Base-by-base conservation (phyloP, 2,329 filamentous ascomycete species). In the Aspergillus caelatus region DNA sequence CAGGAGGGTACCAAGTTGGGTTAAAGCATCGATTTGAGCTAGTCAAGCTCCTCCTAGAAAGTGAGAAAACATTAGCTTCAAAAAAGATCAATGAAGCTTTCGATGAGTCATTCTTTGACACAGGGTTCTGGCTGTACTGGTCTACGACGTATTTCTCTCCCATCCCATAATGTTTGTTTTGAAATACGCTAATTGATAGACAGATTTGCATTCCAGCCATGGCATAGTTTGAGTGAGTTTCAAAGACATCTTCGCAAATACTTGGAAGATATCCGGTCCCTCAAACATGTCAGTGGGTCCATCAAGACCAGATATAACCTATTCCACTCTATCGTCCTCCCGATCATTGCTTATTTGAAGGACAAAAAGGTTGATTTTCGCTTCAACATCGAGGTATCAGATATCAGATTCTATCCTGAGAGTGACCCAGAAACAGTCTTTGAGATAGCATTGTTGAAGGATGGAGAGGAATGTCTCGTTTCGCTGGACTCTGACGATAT, bases 11-110 rank as follows among this genome's bases (percentile, higher is more conserved):
- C 19, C 57, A 65, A 34, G 41, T 70, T 21, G 62, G 62, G 3
- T 54, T 67, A 5, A 67, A 68, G 58, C 61, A 69, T 32, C 68
- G 68, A 12, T 62, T 67, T 56, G 52, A 64, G n/a, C 46, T 71
- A 16, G 58, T 70, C 7, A 46, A 54, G 19, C 50, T 71, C 12
- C 61, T 70, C 39, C 21, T 71, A 50, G 66, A 58, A 48, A 70
- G 58, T 62, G 70, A 66, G 64, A 68, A 32, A 65, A 68, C 61
- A 1, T 57, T 72, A 12, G 71, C 72, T 53, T 67, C 67, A 21
- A 75, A 73, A 60, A 71, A 68, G 28, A 75, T 76, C 50, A 69
- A 73, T 58, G 72, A 75, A 41, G 61, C 73, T 7, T 70, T 72
- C 41, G 63, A 65, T 16, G 32, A 59, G 32, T 48, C 58, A 10